Conservation (phyloP, 2,329 filamentous ascomycete genomes). For the Arthrinium phaeospermum region DNA sequence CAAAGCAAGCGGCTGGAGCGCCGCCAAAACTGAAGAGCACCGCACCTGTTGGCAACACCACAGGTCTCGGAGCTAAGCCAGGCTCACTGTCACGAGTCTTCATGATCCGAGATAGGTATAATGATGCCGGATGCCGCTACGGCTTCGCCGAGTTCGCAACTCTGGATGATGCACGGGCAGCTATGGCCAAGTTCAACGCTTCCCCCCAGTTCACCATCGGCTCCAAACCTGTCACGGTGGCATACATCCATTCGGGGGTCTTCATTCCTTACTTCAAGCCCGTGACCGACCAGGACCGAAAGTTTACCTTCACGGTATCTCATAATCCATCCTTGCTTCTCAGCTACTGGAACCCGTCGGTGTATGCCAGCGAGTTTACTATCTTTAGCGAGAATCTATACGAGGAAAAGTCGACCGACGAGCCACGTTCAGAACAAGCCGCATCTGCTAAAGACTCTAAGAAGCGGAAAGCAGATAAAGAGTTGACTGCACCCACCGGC, state of each 20-base stretch:
- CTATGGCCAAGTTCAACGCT: slow-evolving; percentile 73
- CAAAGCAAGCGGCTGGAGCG: slow-evolving; percentile 49
- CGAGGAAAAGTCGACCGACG: slow-evolving; percentile 45
- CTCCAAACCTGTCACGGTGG: slow-evolving; percentile 72
- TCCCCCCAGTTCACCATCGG: slow-evolving; percentile 80
- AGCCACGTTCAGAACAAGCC: slow-evolving; percentile 42
- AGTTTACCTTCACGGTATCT: slow-evolving; percentile 72
- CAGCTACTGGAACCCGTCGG: slow-evolving; percentile 78
- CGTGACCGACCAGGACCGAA: slow-evolving; percentile 58
- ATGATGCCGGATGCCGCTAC: slow-evolving; percentile 77
- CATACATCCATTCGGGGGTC: slow-evolving; percentile 83
- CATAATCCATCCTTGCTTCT: slow-evolving; percentile 71
- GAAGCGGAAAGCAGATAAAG: slow-evolving; percentile 55
- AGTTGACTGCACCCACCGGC: slow-evolving; percentile 39
- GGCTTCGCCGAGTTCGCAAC: slow-evolving; percentile 85
- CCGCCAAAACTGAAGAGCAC: slow-evolving; percentile 64
- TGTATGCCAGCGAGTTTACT: slow-evolving; percentile 70
- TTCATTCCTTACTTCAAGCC: slow-evolving; percentile 76
- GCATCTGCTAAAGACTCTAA: slow-evolving; percentile 38
- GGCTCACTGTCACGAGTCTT: slow-evolving; percentile 79
- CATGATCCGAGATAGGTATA: slow-evolving; percentile 74
- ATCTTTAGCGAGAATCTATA: slow-evolving; percentile 59
- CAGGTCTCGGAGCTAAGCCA: slow-evolving; percentile 72
- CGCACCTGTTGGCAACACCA: slow-evolving; percentile 58
- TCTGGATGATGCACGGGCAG: slow-evolving; percentile 76